Evolutionary conservation across 1,284 basidiomycete genomes (phyloP).

Genomic region (Neolentinus lepideus): DNA sequence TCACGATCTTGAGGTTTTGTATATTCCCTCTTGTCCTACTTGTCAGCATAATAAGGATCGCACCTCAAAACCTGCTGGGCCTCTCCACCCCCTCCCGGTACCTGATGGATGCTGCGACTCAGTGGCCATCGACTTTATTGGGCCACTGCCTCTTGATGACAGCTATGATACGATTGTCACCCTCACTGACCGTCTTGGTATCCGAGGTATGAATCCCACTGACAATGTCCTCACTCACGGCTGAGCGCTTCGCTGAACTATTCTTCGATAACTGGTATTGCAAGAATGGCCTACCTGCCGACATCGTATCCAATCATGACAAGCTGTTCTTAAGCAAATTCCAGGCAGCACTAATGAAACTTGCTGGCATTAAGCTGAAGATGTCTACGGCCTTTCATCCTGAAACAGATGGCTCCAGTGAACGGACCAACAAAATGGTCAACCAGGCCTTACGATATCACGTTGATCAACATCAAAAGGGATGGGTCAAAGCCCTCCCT

Average conservation of each 20-base stretch:
- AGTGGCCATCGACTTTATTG: constrained; percentile 37
- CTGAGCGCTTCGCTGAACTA: constrained; percentile 22
- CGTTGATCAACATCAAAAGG: constrained; percentile 30
- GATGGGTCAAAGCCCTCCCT: constrained; percentile 32
- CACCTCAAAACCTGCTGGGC: constrained; percentile 9
- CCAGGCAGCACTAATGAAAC: constrained; percentile 29
- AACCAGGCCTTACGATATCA: constrained; percentile 28
- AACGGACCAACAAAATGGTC: constrained; percentile 17
- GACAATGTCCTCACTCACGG: constrained; percentile 17
- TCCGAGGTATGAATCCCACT: constrained; percentile 28
- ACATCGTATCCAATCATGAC: constrained; percentile 35
- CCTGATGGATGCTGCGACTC: constrained; percentile 12
- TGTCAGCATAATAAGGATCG: constrained; percentile 16
- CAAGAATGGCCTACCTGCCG: constrained; percentile 30
- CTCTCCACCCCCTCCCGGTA: constrained; percentile 18
- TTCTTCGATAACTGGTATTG: constrained; percentile 33
- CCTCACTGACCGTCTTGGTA: constrained; percentile 26
- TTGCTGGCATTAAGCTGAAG: constrained; percentile 25
- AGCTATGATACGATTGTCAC: constrained; percentile 29
- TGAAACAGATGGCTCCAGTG: constrained; percentile 20
- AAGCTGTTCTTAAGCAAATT: constrained; percentile 31
- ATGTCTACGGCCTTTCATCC: constrained; percentile 40
- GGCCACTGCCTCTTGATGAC: constrained; percentile 25
- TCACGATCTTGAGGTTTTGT: constrained; percentile 17
- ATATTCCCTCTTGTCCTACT: constrained; percentile 12